phyloP scores from a whole-genome alignment of 148 eudicot genomes.

The Camellia lanceoleosa region DNA sequence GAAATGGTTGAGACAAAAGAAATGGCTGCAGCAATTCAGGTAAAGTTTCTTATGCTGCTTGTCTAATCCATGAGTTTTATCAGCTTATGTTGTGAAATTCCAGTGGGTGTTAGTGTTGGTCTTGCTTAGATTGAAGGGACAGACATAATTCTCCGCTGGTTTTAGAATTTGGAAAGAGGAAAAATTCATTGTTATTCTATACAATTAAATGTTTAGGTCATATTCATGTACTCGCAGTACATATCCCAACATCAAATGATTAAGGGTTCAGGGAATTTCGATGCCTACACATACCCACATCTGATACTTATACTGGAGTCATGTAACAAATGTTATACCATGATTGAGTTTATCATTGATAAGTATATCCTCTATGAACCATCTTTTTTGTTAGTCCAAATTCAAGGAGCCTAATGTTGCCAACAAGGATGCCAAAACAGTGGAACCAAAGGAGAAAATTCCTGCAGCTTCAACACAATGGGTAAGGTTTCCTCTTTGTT shows the following conservation, averaged over 20 bases:
- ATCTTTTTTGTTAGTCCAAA: not conserved
- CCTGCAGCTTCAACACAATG: not conserved
- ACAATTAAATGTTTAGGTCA: too few relatives aligned
- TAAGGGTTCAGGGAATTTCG: too few relatives aligned
- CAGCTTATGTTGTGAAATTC: not conserved
- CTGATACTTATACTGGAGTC: too few relatives aligned
- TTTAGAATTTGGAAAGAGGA: not conserved
- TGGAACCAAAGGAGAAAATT: not conserved
- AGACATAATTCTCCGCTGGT: not conserved
- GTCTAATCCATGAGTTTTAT: not conserved
- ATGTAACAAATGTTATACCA: too few relatives aligned
- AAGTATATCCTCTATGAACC: not conserved
- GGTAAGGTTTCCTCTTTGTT: not conserved
- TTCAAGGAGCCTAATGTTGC: not conserved
- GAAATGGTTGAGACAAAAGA: conserved; percentile 6
- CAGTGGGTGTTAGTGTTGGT: not conserved
- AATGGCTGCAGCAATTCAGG: not conserved
- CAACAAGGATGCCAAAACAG: not conserved
- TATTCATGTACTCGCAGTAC: too few relatives aligned
- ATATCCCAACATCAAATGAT: too few relatives aligned
- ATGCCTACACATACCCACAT: too few relatives aligned
- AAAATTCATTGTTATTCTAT: not conserved
- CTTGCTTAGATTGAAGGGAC: not conserved
- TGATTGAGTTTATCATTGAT: too few relatives aligned
- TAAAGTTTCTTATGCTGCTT: not conserved